Base-by-base conservation (phyloP, 2,329 filamentous ascomycete species). In the Xylariomycetidae sp. region DNA sequence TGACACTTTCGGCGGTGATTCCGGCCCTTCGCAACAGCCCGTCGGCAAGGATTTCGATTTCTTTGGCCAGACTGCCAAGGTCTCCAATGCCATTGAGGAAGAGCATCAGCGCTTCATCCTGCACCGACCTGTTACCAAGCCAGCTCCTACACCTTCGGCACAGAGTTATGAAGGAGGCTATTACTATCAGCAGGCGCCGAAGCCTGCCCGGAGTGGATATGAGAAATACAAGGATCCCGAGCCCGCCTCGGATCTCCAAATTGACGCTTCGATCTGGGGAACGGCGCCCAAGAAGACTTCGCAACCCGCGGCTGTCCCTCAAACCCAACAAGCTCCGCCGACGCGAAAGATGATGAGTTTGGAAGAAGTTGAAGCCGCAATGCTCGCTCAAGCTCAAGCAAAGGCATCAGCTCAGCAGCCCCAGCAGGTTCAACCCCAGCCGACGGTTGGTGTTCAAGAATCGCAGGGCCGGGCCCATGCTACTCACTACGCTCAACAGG, bases 1-100 rank as follows among this genome's bases (percentile, higher is more conserved):
- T 51, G 92, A 97, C 57, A 98, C 92, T 2, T 98, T 98, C 57
- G 86, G 62, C 39, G 63, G 62, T 37, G 72, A 68, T 37, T 56
- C 57, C 36, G 64, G 61, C 22, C 64, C 59, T 13, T 54, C 58
- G 13, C 46, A 58, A 23, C 61, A 69, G 18, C 69, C 69, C 9
- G 77, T 92, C 38, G 89, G 89, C 55, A 94, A 86, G 58, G 90
- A 98, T 61, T 97, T 97, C 53, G 92, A 98, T 61, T 98, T 97
- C 64, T 94, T 94, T 46, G 89, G 89, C 25, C 82, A 86, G 54
- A 98, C 92, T 6, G 89, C 89, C 37, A 80, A 89, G 61, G 85
- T 95, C 25, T 74, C 88, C 14, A 75, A 82, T 63, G 88, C 84
- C 22, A 85, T 98, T 49, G 85, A 88, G 45, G 88, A 97, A 61